phyloP scores from a whole-genome alignment of 495 filamentous ascomycete species.

The Elasticomyces elasticus region DNA sequence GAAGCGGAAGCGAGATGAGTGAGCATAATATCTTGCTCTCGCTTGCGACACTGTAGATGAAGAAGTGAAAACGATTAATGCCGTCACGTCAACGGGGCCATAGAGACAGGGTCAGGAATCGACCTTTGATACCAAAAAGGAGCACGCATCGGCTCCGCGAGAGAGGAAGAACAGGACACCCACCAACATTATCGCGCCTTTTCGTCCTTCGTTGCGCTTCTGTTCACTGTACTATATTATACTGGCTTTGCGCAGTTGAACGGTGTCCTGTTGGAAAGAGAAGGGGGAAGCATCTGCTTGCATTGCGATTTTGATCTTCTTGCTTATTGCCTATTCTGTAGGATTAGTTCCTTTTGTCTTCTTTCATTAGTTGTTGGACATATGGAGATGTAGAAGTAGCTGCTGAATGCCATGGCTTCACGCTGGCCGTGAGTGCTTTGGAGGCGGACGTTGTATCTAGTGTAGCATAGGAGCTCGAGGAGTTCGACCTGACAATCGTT shows the following conservation, averaged over 20 bases:
- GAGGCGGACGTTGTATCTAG: constrained; percentile 3
- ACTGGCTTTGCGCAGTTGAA: neutral
- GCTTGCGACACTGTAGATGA: neutral
- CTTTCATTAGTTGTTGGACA: neutral
- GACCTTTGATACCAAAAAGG: neutral
- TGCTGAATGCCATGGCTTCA: neutral
- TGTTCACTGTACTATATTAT: neutral
- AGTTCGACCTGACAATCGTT: neutral
- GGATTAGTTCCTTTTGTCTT: constrained; percentile 9
- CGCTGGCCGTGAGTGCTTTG: neutral
- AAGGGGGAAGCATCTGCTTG: neutral
- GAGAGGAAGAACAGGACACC: neutral
- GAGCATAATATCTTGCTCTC: neutral
- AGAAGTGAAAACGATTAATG: neutral
- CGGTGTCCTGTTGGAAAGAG: neutral
- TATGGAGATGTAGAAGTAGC: neutral
- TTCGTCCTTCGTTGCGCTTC: neutral
- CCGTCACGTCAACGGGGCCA: constrained; percentile 2
- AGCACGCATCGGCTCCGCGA: neutral
- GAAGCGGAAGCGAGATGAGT: constrained; percentile 65
- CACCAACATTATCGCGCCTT: neutral
- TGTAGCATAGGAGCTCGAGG: constrained; percentile 4
- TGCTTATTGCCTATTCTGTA: neutral
- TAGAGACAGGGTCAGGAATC: neutral
- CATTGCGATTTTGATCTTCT: neutral